Evolutionary conservation across 2,329 filamentous ascomycete genomes (phyloP), one percentile per base, ranked within the genome.

Genomic region (Trichophyton equinum): DNA sequence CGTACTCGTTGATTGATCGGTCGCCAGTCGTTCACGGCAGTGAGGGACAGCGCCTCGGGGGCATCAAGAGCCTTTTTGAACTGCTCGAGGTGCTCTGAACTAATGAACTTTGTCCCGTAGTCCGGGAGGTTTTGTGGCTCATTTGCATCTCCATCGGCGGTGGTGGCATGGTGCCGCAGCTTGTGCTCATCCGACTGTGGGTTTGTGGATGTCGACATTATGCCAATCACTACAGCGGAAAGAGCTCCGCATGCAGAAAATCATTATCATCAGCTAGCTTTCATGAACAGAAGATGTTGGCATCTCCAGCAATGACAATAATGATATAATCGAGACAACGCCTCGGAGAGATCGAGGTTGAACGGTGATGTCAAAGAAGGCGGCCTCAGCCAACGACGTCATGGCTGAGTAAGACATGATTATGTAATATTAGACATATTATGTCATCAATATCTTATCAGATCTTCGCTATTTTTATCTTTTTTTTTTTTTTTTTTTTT

Each of bases 1-100:
- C 79, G 78, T 22, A 91, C 80, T 61, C 82, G 85, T 70, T 92
- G 84, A 67, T 88, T 86, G 11, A 97, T 84, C 0, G 94, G 94
- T 15, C 89, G 86, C 94, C 94, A 99, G 77, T 99, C 94, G 72
- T 95, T 95, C 70, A 95, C 84, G 46, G 94, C 92, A 2, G 89
- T 88, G 68, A 97, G 85, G 40, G 87, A 85, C 46, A 86, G 80
- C 1, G 83, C 83, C 64, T 95, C 90, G 0, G 91, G 90, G 1
- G 88, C 89, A n/a, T 84, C 82, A 7, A 96, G 81, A 6, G 92
- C 92, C 62, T 82, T 83, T 63, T 87, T 85, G 72, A 97, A 97
- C 60, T 87, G 85, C 42, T 82, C 79, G 36, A 96, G 78, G 69
- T 95, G 87, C 62, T 83, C 83, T 46, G 85, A 78, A 51, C 82